Evolutionary conservation across 106 monocot genomes (phyloP).

Genomic region (Triglochin maritima): DNA sequence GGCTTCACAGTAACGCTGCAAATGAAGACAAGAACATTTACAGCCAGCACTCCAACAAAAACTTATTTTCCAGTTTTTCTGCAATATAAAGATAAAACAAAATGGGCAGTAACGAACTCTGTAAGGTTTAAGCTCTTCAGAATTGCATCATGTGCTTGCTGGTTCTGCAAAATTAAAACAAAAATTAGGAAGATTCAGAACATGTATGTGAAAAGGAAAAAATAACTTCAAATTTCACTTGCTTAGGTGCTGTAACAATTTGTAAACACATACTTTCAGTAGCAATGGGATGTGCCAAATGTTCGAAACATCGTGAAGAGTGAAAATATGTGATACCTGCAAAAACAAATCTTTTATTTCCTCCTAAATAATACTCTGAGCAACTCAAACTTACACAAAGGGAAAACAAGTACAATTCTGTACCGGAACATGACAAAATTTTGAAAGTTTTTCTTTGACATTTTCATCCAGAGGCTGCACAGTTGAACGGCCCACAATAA

Average conservation of each 20-base stretch:
- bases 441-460: constrained; percentile 64
- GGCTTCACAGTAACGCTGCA: constrained; percentile 43
- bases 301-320: constrained; percentile 87
- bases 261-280: constrained; percentile 42
- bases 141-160: constrained; percentile 82
- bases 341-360: not conserved
- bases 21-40: not conserved
- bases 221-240: too few relatives aligned
- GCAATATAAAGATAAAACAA: not conserved
- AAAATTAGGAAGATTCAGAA: not conserved
- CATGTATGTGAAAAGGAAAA: too few relatives aligned
- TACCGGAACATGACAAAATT: constrained; percentile 69
- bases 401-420: not conserved
- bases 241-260: not conserved
- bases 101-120: constrained; percentile 25
- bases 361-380: too few relatives aligned
- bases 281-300: constrained; percentile 91
- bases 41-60: too few relatives aligned
- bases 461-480: constrained; percentile 43
- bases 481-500: not conserved
- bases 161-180: constrained; percentile 38
- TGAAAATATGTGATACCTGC: constrained; percentile 54
- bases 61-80: too few relatives aligned
- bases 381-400: not conserved
- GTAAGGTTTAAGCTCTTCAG: constrained; percentile 51